Evolutionary conservation across 805 yeast species (phyloP), one percentile per base, ranked within the genome.

Genomic region (Pichia kluyveri): DNA sequence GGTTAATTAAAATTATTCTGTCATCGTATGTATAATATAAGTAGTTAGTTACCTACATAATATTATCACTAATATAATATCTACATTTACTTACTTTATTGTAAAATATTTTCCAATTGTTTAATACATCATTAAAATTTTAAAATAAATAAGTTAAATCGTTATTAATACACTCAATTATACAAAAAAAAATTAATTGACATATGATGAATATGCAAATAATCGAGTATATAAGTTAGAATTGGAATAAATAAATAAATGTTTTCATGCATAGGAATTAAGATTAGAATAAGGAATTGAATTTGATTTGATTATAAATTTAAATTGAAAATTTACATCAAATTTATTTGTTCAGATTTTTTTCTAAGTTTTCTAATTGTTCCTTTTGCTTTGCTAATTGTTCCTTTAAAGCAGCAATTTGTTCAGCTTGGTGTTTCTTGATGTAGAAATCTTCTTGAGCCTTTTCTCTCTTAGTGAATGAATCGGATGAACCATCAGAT

Each of bases 391-490:
- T 74, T 67, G 82, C 79, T 66, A 89, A 75, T 61, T 83, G 78
- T 65, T 84, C 88, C 67, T 74, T 83, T 67, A 89, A 78, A 44
- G 77, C 76, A 62, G 78, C 81, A 66, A 89, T 74, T 73, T 84
- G 88, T 68, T 88, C 96, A 65, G 83, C 84, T 74, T 91, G 96
- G 65, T 85, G 96, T 71, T 87, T 82, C 70, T 80, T 86, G 69
- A 89, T 74, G 73, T 81, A 90, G 60, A 72, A 75, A 65, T 84
- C 88, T 73, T 91, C 99, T 64, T 82, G 82, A 54, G 96, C 96
- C 70, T 79, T 83, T 76, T 93, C 99, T 67, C 95, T 89, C 67
- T 89, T 87, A 59, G 77, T 72, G 70, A 84, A 83, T 51, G 82
- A 71, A 60, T 83, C 86, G 42, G 72, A 69, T 44, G 73, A 65